These are phyloP conservation scores for Colletotrichum tanaceti DNA, from an alignment of 2,329 filamentous ascomycete genomes.

Conservation along the genomic window DNA sequence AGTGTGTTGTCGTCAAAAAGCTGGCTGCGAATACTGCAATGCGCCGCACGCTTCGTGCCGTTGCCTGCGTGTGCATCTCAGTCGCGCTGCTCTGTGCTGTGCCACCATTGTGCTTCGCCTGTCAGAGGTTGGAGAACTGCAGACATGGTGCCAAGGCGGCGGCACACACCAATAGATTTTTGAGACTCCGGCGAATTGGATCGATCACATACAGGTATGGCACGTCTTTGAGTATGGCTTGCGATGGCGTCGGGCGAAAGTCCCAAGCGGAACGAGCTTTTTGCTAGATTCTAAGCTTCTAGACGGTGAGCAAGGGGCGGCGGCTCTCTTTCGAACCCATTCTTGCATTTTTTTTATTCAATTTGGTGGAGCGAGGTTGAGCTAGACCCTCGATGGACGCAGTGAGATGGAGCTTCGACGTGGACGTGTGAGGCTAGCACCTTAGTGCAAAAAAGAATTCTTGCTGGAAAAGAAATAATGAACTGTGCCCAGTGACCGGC, in stretches of 20 bases:
- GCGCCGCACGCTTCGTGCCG: neutral
- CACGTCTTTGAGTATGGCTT: neutral
- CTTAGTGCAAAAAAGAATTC: neutral
- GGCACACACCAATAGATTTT: neutral
- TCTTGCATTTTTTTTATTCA: neutral
- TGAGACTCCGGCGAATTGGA: neutral
- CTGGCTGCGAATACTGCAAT: neutral
- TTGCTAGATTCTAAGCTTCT: neutral
- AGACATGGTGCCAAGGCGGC: neutral
- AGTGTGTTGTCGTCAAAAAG: neutral
- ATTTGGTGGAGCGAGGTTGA: constrained; percentile 1
- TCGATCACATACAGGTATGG: neutral
- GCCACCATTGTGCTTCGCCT: neutral
- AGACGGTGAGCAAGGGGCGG: constrained; percentile 3
- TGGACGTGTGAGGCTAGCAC: neutral
- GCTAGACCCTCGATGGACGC: constrained; percentile 2
- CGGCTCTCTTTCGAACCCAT: neutral
- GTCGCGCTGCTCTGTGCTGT: neutral
- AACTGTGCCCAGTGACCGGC: neutral
- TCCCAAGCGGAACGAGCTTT: neutral
- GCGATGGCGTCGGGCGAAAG: neutral
- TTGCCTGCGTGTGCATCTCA: neutral
- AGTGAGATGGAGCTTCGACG: constrained; percentile 5
- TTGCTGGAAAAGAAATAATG: neutral
- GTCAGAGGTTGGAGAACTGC: neutral